These are phyloP conservation scores for Truncatella angustata DNA, from an alignment of 2,329 filamentous ascomycete genomes.

Conservation along the genomic window DNA sequence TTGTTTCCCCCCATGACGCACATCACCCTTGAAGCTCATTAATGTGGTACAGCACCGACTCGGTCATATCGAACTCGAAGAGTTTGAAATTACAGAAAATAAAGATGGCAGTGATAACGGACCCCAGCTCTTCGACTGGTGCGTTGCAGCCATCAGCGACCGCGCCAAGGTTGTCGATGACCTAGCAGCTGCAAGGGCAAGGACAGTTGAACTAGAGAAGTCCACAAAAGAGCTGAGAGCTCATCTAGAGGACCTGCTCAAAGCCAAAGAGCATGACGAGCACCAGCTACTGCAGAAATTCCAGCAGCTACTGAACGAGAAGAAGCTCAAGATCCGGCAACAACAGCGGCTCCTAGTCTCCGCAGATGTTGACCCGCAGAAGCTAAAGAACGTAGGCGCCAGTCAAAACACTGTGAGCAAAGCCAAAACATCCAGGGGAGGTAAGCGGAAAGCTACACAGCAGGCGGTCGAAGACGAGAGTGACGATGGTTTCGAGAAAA, in stretches of 20 bases:
- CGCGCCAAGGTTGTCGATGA: conserved; percentile 43
- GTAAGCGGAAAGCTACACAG: conserved; percentile 50
- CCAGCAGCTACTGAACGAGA: conserved; percentile 69
- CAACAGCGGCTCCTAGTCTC: conserved; percentile 61
- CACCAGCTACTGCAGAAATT: conserved; percentile 67
- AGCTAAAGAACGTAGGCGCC: conserved; percentile 28
- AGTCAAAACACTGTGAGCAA: conserved; percentile 19
- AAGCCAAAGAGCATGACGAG: conserved; percentile 66
- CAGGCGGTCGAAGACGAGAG: conserved; percentile 37
- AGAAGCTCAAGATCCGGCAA: conserved; percentile 76
- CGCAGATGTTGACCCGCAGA: conserved; percentile 40
- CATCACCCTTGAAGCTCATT: no score
- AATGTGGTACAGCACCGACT: conserved; percentile 59
- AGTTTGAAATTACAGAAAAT: conserved; percentile 40
- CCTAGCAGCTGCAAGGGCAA: conserved; percentile 39
- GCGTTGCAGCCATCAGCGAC: conserved; percentile 53
- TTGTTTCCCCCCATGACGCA: no score
- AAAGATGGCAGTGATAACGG: conserved; percentile 56
- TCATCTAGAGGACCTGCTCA: conserved; percentile 65
- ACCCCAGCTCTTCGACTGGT: conserved; percentile 70
- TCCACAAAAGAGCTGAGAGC: conserved; percentile 57
- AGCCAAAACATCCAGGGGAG: conserved; percentile 37
- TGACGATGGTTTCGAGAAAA: conserved; percentile 47
- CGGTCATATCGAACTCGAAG: conserved; percentile 60
- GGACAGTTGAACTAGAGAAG: conserved; percentile 48